phyloP scores from a whole-genome alignment of 768 basidiomycete species.

The Tricholoma flavovirens region DNA sequence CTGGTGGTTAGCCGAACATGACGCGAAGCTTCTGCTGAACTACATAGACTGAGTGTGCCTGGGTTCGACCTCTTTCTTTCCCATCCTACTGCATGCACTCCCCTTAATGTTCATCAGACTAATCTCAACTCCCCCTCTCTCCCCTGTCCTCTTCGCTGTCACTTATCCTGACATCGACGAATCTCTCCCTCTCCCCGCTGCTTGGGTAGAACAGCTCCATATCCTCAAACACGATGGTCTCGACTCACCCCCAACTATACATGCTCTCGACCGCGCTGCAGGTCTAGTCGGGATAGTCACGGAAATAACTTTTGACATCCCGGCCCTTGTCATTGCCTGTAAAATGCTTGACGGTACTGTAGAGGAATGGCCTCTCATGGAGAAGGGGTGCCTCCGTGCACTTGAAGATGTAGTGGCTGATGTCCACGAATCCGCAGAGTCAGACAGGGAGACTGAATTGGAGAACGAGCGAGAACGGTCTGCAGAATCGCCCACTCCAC shows the following conservation, averaged over 20 bases:
- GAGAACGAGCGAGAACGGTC: conserved; percentile 21
- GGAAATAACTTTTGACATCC: conserved; percentile 60
- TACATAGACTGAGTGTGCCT: neutral
- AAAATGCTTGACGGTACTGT: conserved; percentile 51
- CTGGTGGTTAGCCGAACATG: neutral
- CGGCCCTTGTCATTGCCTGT: conserved; percentile 39
- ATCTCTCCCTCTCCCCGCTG: conserved; percentile 29
- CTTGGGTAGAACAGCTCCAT: conserved; percentile 53
- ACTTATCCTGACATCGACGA: neutral
- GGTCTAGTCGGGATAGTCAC: conserved; percentile 50
- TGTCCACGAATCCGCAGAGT: conserved; percentile 43
- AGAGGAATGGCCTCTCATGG: conserved; percentile 43
- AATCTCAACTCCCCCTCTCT: neutral
- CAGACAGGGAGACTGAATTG: conserved; percentile 30
- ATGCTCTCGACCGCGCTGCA: conserved; percentile 56
- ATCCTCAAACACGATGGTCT: conserved; percentile 47
- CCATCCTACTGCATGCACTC: neutral
- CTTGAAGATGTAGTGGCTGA: conserved; percentile 48
- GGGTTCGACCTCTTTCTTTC: neutral
- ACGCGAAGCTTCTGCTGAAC: too few species aligned
- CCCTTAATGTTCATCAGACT: neutral
- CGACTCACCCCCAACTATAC: conserved; percentile 44
- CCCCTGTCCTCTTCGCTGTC: neutral
- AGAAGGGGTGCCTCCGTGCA: conserved; percentile 33
- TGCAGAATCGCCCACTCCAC: conserved; percentile 21